phyloP scores from a whole-genome alignment of 1,139 yeast genomes.

The Chernovozyma sophiae-reginae region DNA sequence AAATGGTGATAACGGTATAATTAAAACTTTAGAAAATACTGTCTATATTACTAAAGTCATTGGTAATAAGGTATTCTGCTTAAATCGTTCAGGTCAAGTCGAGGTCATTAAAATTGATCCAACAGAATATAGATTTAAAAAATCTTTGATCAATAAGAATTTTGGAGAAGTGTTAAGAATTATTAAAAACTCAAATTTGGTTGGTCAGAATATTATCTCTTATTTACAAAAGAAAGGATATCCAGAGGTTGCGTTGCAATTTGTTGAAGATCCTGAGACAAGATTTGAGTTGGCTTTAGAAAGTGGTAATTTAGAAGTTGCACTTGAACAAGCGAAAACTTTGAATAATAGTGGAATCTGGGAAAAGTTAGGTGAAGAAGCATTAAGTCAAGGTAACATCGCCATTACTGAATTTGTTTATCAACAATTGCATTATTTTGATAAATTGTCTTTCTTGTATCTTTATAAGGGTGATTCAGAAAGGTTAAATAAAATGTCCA shows the following conservation, averaged over 20 bases:
- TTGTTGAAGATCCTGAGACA: constrained; percentile 94
- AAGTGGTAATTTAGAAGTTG: constrained; percentile 83
- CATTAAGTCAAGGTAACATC: constrained; percentile 84
- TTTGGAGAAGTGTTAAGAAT: constrained; percentile 89
- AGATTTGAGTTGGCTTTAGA: constrained; percentile 94
- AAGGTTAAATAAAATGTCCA: constrained; percentile 78
- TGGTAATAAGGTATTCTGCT: constrained; percentile 71
- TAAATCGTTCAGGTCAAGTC: constrained; percentile 82
- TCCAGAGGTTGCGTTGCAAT: constrained; percentile 91
- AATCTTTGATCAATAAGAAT: constrained; percentile 84
- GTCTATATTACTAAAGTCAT: constrained; percentile 72
- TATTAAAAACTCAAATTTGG: constrained; percentile 83
- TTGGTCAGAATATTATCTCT: constrained; percentile 95
- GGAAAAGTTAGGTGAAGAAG: constrained; percentile 83
- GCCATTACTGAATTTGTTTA: constrained; percentile 82
- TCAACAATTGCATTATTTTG: constrained; percentile 84
- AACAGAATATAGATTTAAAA: constrained; percentile 94
- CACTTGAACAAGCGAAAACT: constrained; percentile 83
- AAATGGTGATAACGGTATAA: constrained; percentile 93
- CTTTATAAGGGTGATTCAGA: constrained; percentile 74
- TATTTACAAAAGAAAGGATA: constrained; percentile 93
- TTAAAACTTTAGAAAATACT: constrained; percentile 90
- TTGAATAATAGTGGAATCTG: constrained; percentile 68
- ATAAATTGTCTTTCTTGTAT: constrained; percentile 85
- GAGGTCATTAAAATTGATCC: constrained; percentile 83